Evolutionary conservation across 495 filamentous ascomycete species (phyloP), one percentile per base, ranked within the genome.

Genomic region (Terfezia claveryi): DNA sequence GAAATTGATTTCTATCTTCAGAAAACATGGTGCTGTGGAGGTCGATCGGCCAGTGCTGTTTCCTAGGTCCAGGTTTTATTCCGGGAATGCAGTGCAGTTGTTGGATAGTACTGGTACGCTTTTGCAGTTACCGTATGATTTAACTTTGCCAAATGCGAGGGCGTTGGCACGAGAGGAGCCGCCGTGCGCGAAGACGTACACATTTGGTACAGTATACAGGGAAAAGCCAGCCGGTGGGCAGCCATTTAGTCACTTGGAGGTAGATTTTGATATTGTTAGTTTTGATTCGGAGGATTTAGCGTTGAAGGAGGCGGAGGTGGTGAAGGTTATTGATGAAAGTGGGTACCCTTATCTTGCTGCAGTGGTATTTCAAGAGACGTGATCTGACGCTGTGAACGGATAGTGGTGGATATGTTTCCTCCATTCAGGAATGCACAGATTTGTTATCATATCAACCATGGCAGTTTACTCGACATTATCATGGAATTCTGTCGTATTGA

Each of bases 361-460:
- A 12, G 23, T 51, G 50, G 27, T 23, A 20, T 16, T 12, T 10
- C 5, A 20, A 7, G 5, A 5, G 14, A 23, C 6, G 2, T 20
- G 23, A 32, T 8, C 11, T 23, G 6, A 51, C n/a, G 5, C 50
- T 10, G 12, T 46, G 12, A 20, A 20, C 4, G 23, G 11, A n/a
- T 5, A 51, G 81, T 95, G 49, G 75, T 92, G 23, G 75, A 82
- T 41, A 77, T 80, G 8, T 89, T 95, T 59, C 88, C 87, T 8
- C 80, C 78, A 46, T 71, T 87, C 36, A 71, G 76, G 4, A 73
- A 78, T 10, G 73, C 72, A 23, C 77, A 76, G 23, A 87, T 94
- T 75, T 94, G 87, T 65, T 95, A 94, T 65, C 80, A 95, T 60
- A 69, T 98, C 50, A 92, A 93, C 54, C 91, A 98, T 66, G 85